These are phyloP conservation scores for Talaromyces piceae DNA, from an alignment of 2,329 filamentous ascomycete species.

Conservation along the genomic window DNA sequence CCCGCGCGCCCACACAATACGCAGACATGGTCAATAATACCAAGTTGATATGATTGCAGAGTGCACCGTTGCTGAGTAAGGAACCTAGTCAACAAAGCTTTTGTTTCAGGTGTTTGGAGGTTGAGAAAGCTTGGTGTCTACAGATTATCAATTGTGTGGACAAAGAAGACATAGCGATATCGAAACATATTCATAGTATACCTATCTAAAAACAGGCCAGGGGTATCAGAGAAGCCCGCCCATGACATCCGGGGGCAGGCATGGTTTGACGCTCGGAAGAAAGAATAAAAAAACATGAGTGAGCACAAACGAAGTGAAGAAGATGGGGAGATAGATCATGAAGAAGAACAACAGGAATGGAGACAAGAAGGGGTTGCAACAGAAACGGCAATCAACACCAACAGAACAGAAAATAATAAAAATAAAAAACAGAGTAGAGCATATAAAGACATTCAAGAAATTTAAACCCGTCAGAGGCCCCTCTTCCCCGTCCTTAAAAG, in stretches of 20 bases:
- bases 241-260: conserved; percentile 4
- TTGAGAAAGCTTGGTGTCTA: not conserved
- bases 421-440: not conserved
- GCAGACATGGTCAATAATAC: no score
- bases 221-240: conserved; percentile 13
- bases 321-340: not conserved
- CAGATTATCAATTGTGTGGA: not conserved
- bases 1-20: not conserved
- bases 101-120: no score
- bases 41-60: no score
- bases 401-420: no score
- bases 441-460: no score
- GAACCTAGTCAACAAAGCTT: no score
- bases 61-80: no score
- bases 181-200: not conserved
- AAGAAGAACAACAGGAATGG: not conserved
- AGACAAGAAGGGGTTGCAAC: not conserved
- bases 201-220: conserved; percentile 4
- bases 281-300: not conserved
- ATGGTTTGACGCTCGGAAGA: not conserved
- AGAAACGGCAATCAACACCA: not conserved
- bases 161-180: not conserved
- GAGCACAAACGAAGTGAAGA: not conserved
- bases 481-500: no score
- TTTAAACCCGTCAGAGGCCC: no score